Percentiles rank a stretch among this genome's conserved stretches.
These are phyloP conservation scores for Fusarium sp. DNA, from an alignment of 2,329 filamentous ascomycete genomes.

Conservation along the genomic window DNA sequence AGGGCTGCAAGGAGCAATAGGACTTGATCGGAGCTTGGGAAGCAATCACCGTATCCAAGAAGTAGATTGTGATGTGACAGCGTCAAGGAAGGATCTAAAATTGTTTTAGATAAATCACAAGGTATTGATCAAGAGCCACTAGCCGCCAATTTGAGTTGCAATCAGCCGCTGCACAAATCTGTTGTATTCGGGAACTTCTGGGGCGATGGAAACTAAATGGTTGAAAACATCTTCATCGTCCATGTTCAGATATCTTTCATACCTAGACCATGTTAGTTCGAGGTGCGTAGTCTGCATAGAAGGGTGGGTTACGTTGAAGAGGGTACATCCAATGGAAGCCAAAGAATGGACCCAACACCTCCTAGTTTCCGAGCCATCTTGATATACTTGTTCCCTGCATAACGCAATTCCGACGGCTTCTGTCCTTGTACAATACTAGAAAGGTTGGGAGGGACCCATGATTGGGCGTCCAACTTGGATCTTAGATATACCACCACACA, in stretches of 20 bases:
- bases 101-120: background rate
- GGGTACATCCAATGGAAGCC: conserved; percentile 53
- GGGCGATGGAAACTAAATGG: conserved; percentile 45
- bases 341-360: conserved; percentile 50
- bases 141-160: conserved; percentile 36
- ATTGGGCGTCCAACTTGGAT: conserved; percentile 46
- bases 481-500: conserved; percentile 52
- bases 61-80: conserved; percentile 47
- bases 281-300: rapidly evolving
- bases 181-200: conserved; percentile 30
- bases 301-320: conserved; percentile 51
- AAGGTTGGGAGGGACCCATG: conserved; percentile 39
- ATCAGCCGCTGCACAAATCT: conserved; percentile 47
- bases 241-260: conserved; percentile 54
- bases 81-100: conserved; percentile 21
- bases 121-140: rapidly evolving
- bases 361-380: conserved; percentile 52
- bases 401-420: conserved; percentile 48
- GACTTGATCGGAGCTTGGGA: conserved; percentile 45
- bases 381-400: conserved; percentile 55
- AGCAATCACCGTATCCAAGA: conserved; percentile 45
- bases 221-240: conserved; percentile 52
- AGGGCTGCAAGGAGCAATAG: conserved; percentile 47
- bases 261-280: conserved; percentile 38
- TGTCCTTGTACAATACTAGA: conserved; percentile 40